A percentile compares a stretch with the other conserved stretches of the same genome.
These are phyloP conservation scores for Apiospora saccharicola DNA, from an alignment of 2,329 filamentous ascomycete species.

Conservation along the genomic window DNA sequence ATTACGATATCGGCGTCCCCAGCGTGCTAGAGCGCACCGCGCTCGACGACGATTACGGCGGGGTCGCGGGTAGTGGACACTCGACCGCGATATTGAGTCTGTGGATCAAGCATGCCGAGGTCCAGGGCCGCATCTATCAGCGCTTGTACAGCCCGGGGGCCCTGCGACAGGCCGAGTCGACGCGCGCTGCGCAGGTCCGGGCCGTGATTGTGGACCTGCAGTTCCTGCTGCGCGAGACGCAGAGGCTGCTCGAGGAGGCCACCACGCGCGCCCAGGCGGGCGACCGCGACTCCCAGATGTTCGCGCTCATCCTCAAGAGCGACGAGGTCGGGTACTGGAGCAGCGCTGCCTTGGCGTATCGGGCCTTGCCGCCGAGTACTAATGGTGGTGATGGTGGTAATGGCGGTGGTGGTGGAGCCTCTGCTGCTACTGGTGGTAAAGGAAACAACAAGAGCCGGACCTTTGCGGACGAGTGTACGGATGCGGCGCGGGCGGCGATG, in stretches of 20 bases:
- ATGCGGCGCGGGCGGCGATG: slow-evolving; percentile 50
- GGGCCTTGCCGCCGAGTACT: slow-evolving; percentile 47
- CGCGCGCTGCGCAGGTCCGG: slow-evolving; percentile 44
- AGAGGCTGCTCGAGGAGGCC: slow-evolving; percentile 36
- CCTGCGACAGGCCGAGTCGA: slow-evolving; percentile 43
- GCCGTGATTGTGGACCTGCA: slow-evolving; percentile 42
- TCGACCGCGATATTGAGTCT: slow-evolving; percentile 49
- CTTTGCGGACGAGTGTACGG: slow-evolving; percentile 52
- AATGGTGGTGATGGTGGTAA: neutral
- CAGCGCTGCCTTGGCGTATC: slow-evolving; percentile 51
- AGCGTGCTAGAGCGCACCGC: slow-evolving; percentile 26
- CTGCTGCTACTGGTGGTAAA: neutral
- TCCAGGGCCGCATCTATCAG: slow-evolving; percentile 64
- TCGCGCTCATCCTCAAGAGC: slow-evolving; percentile 46
- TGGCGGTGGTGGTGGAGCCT: slow-evolving; percentile 32
- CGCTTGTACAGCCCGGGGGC: slow-evolving; percentile 57
- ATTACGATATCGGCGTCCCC: slow-evolving; percentile 61
- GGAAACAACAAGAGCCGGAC: slow-evolving; percentile 33
- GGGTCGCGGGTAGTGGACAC: neutral
- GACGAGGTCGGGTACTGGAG: slow-evolving; percentile 53
- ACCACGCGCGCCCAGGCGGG: slow-evolving; percentile 26
- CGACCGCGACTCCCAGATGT: slow-evolving; percentile 39
- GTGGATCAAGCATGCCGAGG: slow-evolving; percentile 60
- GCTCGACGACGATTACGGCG: neutral
- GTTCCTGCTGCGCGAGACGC: slow-evolving; percentile 41